Evolutionary conservation across 352 stramenopile genomes (phyloP), one percentile per base, ranked within the genome.

Genomic region (Blastocystis sp.): DNA sequence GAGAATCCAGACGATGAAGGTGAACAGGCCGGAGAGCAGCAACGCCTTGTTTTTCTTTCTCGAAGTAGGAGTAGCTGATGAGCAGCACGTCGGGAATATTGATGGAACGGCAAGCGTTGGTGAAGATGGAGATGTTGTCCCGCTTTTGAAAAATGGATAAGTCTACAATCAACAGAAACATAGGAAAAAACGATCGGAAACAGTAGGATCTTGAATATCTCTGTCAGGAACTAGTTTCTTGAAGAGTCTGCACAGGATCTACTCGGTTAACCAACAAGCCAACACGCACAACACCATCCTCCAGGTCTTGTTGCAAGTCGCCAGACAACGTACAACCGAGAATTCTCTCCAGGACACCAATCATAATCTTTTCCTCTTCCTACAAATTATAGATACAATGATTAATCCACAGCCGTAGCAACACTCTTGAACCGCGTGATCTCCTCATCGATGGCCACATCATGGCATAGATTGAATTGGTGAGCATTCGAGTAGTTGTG

Each of bases 61-160:
- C 52, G 66, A 84, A 84, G 48, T 84, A 84, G 4, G 52, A 84
- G 9, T 34, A 43, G 23, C 53, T 84, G 56, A 84, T 84, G 7
- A 84, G 53, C 11, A 67, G 21, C 10, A 84, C 34, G 69, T 67
- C 52, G 23, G 74, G 74, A 84, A 84, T 84, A n/a, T 59, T 62
- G n/a, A 84, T 84, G 3, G 74, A 84, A 40, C 74, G 74, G 48
- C 74, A 84, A 10, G 74, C 74, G 66, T 84, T 84, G 41, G 74
- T 67, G 52, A 84, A 84, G n/a, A 67, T 84, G 53, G 74, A 84
- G 56, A 84, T 34, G 38, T 84, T 84, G n/a, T 84, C 74, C 17
- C 53, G 74, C 40, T 84, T 84, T 28, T 67, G 48, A 21, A 84
- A 84, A 53, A 84, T 41, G n/a, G 40, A 67, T n/a, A 84, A 28